Percentiles rank a stretch among this genome's conserved stretches.
phyloP scores from a whole-genome alignment of 768 basidiomycete genomes.

The Sutorius australiensis region DNA sequence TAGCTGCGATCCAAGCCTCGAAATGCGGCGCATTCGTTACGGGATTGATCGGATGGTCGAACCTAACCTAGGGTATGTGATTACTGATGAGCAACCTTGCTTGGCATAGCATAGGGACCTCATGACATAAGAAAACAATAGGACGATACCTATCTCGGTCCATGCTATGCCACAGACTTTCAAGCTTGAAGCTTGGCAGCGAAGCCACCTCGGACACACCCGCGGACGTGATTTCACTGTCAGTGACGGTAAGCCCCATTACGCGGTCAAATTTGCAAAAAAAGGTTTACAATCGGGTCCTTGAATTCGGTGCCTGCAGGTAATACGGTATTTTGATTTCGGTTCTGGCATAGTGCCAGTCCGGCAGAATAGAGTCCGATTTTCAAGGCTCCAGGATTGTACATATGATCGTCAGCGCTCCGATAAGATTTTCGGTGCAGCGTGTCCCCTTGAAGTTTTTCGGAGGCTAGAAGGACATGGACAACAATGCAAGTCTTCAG shows the following conservation, averaged over 20 bases:
- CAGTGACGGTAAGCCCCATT: background rate
- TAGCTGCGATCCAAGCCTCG: background rate
- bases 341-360: background rate
- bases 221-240: background rate
- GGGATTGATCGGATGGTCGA: background rate
- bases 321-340: background rate
- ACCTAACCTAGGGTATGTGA: background rate
- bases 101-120: background rate
- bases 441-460: background rate
- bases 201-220: background rate
- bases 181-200: background rate
- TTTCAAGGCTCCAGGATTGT: background rate
- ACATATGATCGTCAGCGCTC: background rate
- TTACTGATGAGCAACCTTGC: background rate
- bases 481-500: background rate
- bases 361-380: background rate
- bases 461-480: too few relatives aligned
- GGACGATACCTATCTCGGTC: background rate
- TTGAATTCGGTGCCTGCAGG: too few relatives aligned
- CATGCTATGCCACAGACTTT: background rate
- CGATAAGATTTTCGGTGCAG: background rate
- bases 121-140: constrained; percentile 8
- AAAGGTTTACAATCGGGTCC: too few relatives aligned
- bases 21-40: background rate
- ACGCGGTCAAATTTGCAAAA: background rate